Evolutionary conservation across 106 monocot genomes (phyloP), one percentile per base, ranked within the genome.

Genomic region (Allium fistulosum): DNA sequence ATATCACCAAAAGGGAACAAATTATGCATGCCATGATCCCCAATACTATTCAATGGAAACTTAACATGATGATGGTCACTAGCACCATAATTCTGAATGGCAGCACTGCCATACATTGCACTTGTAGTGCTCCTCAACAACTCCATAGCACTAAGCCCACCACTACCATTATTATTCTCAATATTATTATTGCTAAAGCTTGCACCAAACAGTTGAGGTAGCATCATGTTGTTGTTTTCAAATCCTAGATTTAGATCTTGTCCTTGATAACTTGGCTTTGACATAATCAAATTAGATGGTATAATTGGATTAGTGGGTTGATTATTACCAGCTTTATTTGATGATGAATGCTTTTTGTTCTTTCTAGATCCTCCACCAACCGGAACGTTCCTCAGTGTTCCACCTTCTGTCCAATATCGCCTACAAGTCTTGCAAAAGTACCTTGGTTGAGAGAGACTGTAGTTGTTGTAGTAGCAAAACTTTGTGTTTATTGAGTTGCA

Each of bases 341-440:
- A 10, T 17, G 58, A 52, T 27, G 72, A 65, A 56, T 71, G 69
- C 12, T 70, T 59, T 61, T 83, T 83, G 82, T 83, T 83, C 72
- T 83, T 83, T 17, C 83, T 62, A 0, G 83, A 83, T 37, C 83
- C 83, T 6, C 83, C 83, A 26, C 83, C 78, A 2, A 78, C 78
- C 7, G 78, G 78, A 58, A 78, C 78, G 8, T 78, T 78, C 12
- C 78, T 48, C 52, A 78, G 71, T 46, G 78, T 66, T 11, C 78
- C 78, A 11, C 78, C 78, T n/a, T 71, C 72, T 3, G 78, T 78
- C 78, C 78, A 78, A 58, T 78, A 78, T 66, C 72, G 51, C 12
- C 75, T 53, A 57, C 83, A 83, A 49, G 78, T 76, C 79, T 83
- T 83, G 83, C 83, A 83, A 75, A 83, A 83, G 83, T 83, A 83